Evolutionary conservation across 345 rosid species (phyloP), one percentile per base, ranked within the genome.

Genomic region (Euphorbia pulcherrima): DNA sequence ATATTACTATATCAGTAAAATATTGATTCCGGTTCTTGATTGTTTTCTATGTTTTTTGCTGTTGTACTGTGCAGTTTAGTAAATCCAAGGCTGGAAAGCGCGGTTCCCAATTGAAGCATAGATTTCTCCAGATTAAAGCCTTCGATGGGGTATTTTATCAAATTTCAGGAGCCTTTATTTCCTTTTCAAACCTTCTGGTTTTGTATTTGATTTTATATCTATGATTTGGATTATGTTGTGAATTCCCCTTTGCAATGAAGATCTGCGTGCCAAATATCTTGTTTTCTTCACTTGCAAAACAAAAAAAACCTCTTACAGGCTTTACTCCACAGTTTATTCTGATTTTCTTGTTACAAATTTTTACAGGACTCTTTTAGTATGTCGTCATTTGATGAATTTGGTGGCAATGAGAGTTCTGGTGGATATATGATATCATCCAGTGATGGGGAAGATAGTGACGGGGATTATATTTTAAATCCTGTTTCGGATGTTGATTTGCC

Each of bases 361-460:
- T 3, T 41, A 3, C 62, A 82, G 89, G 90, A 85, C 71, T 77
- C 81, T 0, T 68, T 68, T 69, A 83, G 69, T 62, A 21, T 68
- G 27, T 65, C 81, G 23, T 68, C 84, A 12, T 46, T 78, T 58
- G 90, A 84, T 74, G 76, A 80, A 29, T 82, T 88, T 86, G 80
- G 72, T 44, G 86, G 73, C 68, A 60, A 68, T 62, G 84, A 72
- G 53, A 75, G 73, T 18, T 20, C 60, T 46, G 23, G 79, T 64
- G 79, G 74, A 0, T 82, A 82, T 54, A 2, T 79, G 5, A 40
- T 81, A 64, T 93, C 91, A 1, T 90, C 94, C 8, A 93, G 98
- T 60, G 97, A 90, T 47, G 90, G 89, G 41, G 97, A 90, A 68
- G 92, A 85, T 35, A 88, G 91, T 62, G 97, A 93, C 60, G 88